phyloP scores from a whole-genome alignment of 2,329 filamentous ascomycete genomes.

The Penicillium sp. region DNA sequence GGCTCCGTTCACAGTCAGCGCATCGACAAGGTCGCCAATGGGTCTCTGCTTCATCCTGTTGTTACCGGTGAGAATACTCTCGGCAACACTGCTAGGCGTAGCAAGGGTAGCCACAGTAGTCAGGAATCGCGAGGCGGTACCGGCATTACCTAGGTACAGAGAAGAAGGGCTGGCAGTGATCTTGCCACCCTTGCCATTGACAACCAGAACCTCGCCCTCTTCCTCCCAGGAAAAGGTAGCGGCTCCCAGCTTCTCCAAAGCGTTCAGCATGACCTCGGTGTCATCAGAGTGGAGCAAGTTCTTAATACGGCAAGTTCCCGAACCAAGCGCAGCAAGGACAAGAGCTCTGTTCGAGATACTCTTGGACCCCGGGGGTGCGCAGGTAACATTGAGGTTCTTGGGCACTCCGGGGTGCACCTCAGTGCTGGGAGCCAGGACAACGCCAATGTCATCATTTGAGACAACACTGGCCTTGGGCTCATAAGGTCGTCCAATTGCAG shows the following conservation, averaged over 20 bases:
- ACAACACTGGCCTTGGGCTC: constrained; percentile 88
- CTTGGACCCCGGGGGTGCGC: constrained; percentile 91
- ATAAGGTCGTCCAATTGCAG: constrained; percentile 81
- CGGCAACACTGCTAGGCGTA: constrained; percentile 59
- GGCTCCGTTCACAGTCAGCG: constrained; percentile 83
- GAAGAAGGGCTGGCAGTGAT: constrained; percentile 72
- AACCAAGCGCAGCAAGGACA: constrained; percentile 85
- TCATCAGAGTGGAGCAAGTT: constrained; percentile 96
- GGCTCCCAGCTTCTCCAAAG: constrained; percentile 78
- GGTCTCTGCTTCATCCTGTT: constrained; percentile 93
- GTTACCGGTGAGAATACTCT: constrained; percentile 87
- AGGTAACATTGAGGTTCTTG: constrained; percentile 63
- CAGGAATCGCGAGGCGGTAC: constrained; percentile 91
- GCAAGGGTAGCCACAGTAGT: constrained; percentile 89
- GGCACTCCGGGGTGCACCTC: constrained; percentile 71
- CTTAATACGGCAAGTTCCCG: constrained; percentile 80
- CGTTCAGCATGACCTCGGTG: constrained; percentile 94
- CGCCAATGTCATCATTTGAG: constrained; percentile 77
- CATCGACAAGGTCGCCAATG: constrained; percentile 89
- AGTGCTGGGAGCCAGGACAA: constrained; percentile 78
- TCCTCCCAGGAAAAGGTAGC: constrained; percentile 93
- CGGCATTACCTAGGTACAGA: constrained; percentile 93
- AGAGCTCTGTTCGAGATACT: constrained; percentile 95
- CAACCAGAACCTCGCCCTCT: constrained; percentile 83
- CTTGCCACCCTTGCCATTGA: constrained; percentile 85